Conservation (phyloP, 2,329 filamentous ascomycete genomes). For the Fusarium illudens region DNA sequence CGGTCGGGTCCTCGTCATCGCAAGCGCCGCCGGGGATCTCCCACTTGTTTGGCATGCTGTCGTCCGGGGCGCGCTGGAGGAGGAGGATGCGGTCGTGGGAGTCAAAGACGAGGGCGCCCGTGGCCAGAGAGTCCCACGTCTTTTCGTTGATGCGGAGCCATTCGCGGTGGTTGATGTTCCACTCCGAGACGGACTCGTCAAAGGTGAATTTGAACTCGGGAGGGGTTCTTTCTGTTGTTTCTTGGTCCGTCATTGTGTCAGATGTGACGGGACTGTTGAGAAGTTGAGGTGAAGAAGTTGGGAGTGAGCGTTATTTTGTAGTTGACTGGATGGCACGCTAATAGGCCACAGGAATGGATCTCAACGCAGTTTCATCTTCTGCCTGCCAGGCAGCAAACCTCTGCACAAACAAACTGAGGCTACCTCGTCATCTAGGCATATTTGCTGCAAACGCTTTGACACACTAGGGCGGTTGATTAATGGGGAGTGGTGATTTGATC, state of each 20-base stretch:
- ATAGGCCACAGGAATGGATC: background rate
- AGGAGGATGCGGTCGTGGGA: slow-evolving; percentile 50
- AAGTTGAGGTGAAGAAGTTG: background rate
- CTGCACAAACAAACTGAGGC: background rate
- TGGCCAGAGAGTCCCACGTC: slow-evolving; percentile 44
- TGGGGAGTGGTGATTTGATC: background rate
- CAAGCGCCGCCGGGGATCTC: slow-evolving; percentile 60
- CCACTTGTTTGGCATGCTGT: slow-evolving; percentile 57
- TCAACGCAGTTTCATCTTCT: background rate
- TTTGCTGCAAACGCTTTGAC: background rate
- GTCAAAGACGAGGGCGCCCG: slow-evolving; percentile 49
- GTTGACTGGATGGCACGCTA: background rate
- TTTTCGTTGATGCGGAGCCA: slow-evolving; percentile 40
- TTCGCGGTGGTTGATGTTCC: slow-evolving; percentile 36
- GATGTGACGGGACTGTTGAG: background rate
- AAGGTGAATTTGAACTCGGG: slow-evolving; percentile 36
- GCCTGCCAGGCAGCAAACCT: slow-evolving; percentile 13
- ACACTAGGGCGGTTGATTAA: background rate
- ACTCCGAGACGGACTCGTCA: slow-evolving; percentile 34
- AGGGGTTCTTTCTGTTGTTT: background rate
- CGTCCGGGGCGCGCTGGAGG: slow-evolving; percentile 55
- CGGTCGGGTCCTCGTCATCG: slow-evolving; percentile 51
- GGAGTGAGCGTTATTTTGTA: slow-evolving; percentile 2
- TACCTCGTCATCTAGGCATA: background rate
- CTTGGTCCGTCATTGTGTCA: slow-evolving; percentile 17